Evolutionary conservation across 2,329 filamentous ascomycete species (phyloP).

Genomic region (Verticillium isaacii): DNA sequence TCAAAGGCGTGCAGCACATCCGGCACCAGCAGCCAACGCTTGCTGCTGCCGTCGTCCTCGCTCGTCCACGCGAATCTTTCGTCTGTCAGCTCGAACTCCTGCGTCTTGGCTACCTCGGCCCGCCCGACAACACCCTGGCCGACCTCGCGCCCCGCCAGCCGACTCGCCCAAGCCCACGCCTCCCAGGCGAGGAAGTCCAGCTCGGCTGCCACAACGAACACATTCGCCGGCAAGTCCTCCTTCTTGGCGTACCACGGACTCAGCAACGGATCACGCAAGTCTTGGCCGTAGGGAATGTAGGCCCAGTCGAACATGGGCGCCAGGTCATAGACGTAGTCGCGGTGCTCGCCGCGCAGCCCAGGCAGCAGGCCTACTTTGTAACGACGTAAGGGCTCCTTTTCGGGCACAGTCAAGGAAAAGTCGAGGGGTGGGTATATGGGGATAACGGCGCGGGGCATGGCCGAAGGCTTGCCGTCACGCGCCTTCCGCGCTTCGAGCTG

Average conservation of each 20-base stretch:
- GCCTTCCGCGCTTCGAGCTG: slow-evolving; percentile 24
- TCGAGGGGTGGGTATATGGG: slow-evolving; percentile 37
- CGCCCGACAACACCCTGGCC: slow-evolving; percentile 7
- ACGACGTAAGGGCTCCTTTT: slow-evolving; percentile 17
- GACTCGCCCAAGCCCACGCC: slow-evolving; percentile 12
- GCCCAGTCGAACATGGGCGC: slow-evolving; percentile 25
- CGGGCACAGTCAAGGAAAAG: slow-evolving; percentile 19
- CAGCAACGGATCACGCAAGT: slow-evolving; percentile 25
- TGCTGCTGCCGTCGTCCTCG: slow-evolving; percentile 12
- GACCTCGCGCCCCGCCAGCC: slow-evolving; percentile 10
- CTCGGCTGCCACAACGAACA: slow-evolving; percentile 32
- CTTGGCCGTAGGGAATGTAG: slow-evolving; percentile 24
- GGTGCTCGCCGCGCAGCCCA: slow-evolving; percentile 12
- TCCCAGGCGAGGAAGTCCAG: slow-evolving; percentile 27
- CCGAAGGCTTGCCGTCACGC: background rate
- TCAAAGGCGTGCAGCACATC: slow-evolving; percentile 37
- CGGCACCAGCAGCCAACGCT: slow-evolving; percentile 36
- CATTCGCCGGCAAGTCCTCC: slow-evolving; percentile 23
- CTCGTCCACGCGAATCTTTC: slow-evolving; percentile 30
- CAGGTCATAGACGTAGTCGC: slow-evolving; percentile 13
- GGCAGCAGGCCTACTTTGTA: slow-evolving; percentile 16
- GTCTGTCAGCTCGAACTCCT: slow-evolving; percentile 20
- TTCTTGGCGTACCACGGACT: slow-evolving; percentile 26
- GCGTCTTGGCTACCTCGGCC: slow-evolving; percentile 7
- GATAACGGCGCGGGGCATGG: slow-evolving; percentile 24